These are phyloP conservation scores for Rhizophagus prolifer DNA, from an alignment of 192 early-diverging fungal species.

Conservation along the genomic window DNA sequence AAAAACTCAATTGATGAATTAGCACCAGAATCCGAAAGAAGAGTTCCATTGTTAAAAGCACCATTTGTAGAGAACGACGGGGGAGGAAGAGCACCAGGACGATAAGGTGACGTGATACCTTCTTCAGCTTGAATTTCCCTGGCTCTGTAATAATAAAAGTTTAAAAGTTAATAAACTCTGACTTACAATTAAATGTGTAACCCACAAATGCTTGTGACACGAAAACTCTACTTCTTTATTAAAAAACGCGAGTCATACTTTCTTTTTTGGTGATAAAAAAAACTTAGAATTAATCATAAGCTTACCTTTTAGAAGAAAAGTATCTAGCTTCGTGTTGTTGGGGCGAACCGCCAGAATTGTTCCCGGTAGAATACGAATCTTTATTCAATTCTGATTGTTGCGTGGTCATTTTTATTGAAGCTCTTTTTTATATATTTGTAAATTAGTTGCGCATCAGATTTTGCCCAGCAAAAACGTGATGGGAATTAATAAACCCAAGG, in stretches of 20 bases:
- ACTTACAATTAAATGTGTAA: neutral
- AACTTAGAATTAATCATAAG: neutral
- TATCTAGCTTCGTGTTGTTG: slow-evolving; percentile 29
- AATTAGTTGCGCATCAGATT: slow-evolving; percentile 13
- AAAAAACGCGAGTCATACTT: neutral
- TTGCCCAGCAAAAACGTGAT: slow-evolving; percentile 30
- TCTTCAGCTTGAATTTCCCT: slow-evolving; percentile 39
- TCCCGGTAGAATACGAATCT: slow-evolving; percentile 20
- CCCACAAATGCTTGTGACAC: neutral
- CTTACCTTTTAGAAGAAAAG: slow-evolving; percentile 32
- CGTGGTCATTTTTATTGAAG: slow-evolving; percentile 18
- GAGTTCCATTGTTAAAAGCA: slow-evolving; percentile 19
- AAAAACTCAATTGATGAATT: slow-evolving; percentile 15
- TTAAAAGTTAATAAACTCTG: neutral
- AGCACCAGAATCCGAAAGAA: slow-evolving; percentile 27
- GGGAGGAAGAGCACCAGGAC: slow-evolving; percentile 20
- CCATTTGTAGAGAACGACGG: slow-evolving; percentile 27
- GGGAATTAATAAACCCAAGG: neutral
- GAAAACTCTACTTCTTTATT: neutral
- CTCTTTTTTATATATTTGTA: neutral
- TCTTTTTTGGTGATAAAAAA: neutral
- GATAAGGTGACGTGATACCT: slow-evolving; percentile 31
- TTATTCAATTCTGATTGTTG: slow-evolving; percentile 28
- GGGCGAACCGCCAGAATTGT: slow-evolving; percentile 12
- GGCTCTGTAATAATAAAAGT: slow-evolving; percentile 8